These are phyloP conservation scores for Cochlearia excelsa DNA, from an alignment of 345 rosid species.

Conservation along the genomic window DNA sequence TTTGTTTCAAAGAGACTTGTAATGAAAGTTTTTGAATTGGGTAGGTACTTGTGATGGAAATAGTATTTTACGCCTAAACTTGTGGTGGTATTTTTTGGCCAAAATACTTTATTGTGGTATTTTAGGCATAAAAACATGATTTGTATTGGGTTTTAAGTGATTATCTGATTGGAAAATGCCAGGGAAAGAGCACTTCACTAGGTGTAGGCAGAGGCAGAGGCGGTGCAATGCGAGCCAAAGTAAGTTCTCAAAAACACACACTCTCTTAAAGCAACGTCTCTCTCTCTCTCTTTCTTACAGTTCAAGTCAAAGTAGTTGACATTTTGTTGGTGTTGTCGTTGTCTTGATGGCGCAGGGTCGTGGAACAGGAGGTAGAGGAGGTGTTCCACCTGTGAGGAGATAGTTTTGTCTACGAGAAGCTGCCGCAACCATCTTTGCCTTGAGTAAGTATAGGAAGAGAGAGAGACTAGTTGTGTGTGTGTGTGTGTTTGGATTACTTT, in stretches of 20 bases:
- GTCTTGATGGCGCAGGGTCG: slow-evolving; percentile 57
- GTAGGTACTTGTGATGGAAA: no score
- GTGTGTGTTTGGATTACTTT: no score
- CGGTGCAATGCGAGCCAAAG: slow-evolving; percentile 86
- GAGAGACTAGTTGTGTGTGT: no score
- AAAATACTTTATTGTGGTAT: no score
- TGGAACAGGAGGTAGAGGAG: slow-evolving; percentile 77
- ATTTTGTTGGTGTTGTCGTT: neutral
- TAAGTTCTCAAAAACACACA: slow-evolving; percentile 37
- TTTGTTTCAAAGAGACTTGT: no score
- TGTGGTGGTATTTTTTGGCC: no score
- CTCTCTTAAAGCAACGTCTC: neutral
- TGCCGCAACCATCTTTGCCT: no score
- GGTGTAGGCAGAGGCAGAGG: slow-evolving; percentile 98
- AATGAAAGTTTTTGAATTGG: no score
- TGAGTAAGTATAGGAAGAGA: no score
- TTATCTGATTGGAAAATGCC: slow-evolving; percentile 26
- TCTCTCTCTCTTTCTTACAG: neutral
- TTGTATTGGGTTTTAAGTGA: neutral
- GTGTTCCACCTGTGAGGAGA: slow-evolving; percentile 70
- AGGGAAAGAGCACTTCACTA: slow-evolving; percentile 84
- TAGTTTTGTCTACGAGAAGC: slow-evolving; percentile 21
- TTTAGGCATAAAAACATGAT: no score
- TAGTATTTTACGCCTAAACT: no score
- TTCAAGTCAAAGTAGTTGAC: neutral